phyloP scores from a whole-genome alignment of 441 rosid species.

The Erodium moschatum region DNA sequence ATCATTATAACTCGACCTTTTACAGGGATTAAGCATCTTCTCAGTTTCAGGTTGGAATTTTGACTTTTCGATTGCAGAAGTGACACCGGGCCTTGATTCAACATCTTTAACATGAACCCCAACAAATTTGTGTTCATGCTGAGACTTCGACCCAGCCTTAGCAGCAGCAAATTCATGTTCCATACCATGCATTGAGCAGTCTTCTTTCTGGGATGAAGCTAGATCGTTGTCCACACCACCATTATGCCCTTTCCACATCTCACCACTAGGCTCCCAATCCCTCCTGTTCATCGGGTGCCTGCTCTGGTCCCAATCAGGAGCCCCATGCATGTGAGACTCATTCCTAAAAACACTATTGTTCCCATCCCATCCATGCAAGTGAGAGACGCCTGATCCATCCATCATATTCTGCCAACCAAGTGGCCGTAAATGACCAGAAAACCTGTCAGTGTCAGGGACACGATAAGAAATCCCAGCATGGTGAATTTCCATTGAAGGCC shows the following conservation, averaged over 20 bases:
- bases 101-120: conserved; percentile 31
- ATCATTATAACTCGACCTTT: conserved; percentile 25
- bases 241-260: conserved; percentile 71
- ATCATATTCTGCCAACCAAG: conserved; percentile 89
- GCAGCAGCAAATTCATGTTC: conserved; percentile 7
- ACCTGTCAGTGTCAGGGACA: conserved; percentile 73
- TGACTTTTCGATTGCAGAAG: conserved; percentile 33
- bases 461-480: conserved; percentile 74
- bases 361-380: conserved; percentile 89
- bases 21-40: conserved; percentile 34
- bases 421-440: conserved; percentile 72
- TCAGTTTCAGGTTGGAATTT: conserved; percentile 33
- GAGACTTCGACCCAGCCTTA: conserved; percentile 37
- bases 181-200: conserved; percentile 32
- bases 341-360: conserved; percentile 70
- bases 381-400: conserved; percentile 68
- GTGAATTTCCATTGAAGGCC: conserved; percentile 76
- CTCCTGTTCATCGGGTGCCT: conserved; percentile 57
- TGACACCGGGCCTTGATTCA: conserved; percentile 22
- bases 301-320: conserved; percentile 76
- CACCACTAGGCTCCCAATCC: conserved; percentile 61
- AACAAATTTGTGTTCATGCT: conserved; percentile 30
- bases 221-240: conserved; percentile 48
- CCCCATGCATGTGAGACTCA: conserved; percentile 59
- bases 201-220: conserved; percentile 55